Evolutionary conservation across 2,329 filamentous ascomycete genomes (phyloP).

Genomic region (Raffaelea arxii): DNA sequence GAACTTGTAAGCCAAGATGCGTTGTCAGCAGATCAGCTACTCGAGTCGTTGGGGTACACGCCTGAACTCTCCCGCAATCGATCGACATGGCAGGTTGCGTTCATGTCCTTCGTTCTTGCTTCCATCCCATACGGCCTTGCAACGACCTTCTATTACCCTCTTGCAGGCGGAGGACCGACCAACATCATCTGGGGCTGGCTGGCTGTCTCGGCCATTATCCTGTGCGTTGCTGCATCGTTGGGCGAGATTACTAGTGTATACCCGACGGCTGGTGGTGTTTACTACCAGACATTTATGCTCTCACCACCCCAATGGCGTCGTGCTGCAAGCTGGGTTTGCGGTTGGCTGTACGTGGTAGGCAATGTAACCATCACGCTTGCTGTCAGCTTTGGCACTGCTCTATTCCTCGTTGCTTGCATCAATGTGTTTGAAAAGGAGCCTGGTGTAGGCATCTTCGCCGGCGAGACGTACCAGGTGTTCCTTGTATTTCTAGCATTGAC

Average conservation of each 20-base stretch:
- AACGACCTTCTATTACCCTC: neutral
- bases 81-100: neutral
- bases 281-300: neutral
- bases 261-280: neutral
- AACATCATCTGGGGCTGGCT: neutral
- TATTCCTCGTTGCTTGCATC: neutral
- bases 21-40: neutral
- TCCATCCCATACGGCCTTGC: neutral
- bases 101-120: neutral
- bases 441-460: neutral
- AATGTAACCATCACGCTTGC: neutral
- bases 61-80: neutral
- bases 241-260: neutral
- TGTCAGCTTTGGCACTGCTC: neutral
- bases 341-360: neutral
- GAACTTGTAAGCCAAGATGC: neutral
- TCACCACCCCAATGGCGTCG: neutral
- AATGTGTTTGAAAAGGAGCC: neutral
- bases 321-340: neutral
- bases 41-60: neutral
- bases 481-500: neutral
- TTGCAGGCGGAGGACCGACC: neutral
- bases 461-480: neutral
- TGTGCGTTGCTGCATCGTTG: neutral
- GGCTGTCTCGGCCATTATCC: neutral